These are phyloP conservation scores for Globisporangium takayamanum DNA, from an alignment of 352 stramenopile genomes.

Conservation along the genomic window DNA sequence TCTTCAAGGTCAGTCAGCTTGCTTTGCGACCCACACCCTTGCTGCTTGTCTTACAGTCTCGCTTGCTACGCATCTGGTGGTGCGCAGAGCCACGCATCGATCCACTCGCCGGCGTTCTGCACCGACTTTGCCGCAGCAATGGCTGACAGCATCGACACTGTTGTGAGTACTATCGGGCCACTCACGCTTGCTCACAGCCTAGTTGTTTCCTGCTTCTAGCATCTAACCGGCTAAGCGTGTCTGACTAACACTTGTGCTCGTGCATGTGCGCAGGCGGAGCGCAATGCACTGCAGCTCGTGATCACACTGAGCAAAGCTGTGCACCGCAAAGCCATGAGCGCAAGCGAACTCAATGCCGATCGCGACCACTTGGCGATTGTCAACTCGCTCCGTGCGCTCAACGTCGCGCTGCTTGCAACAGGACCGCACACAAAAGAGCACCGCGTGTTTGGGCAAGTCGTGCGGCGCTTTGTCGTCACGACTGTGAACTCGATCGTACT, in stretches of 20 bases:
- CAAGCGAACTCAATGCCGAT: conserved; percentile 28
- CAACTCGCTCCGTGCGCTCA: conserved; percentile 62
- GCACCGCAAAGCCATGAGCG: conserved; percentile 37
- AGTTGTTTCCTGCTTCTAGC: no score
- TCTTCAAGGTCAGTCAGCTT: conserved; percentile 54
- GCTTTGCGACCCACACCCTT: no score
- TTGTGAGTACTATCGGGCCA: not conserved
- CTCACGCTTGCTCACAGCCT: no score
- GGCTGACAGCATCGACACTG: conserved; percentile 18
- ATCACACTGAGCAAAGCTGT: conserved; percentile 70
- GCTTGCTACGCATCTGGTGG: not conserved
- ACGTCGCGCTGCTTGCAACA: conserved; percentile 59
- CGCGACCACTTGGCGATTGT: conserved; percentile 53
- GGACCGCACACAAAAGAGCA: conserved; percentile 43
- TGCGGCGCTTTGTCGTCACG: conserved; percentile 69
- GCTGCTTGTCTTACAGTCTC: no score
- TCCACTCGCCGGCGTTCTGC: conserved; percentile 64
- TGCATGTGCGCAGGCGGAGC: conserved; percentile 36
- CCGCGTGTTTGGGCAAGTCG: conserved; percentile 61
- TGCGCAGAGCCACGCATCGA: conserved; percentile 57
- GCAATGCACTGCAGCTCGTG: conserved; percentile 67
- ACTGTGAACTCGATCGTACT: conserved; percentile 61
- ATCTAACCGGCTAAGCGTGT: no score
- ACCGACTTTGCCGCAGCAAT: conserved; percentile 40
- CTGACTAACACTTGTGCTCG: not conserved